Percentiles rank a stretch among this genome's conserved stretches.
Conservation (phyloP, 2,329 filamentous ascomycete species). For the Torrubiellomyces zombiae region DNA sequence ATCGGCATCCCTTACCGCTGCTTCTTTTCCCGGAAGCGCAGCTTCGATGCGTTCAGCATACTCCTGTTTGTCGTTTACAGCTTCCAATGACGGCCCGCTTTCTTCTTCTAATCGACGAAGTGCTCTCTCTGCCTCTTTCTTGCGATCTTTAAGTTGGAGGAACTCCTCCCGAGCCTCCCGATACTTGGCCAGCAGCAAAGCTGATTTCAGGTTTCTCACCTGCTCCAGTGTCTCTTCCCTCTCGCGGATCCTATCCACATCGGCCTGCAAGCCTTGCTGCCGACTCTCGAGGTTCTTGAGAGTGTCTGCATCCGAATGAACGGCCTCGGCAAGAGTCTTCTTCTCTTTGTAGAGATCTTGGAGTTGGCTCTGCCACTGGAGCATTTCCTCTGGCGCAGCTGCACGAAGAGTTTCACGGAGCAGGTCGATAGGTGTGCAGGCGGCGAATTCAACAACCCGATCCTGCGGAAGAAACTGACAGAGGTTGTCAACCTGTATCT, state of each 20-base stretch:
- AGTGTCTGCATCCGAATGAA: constrained; percentile 41
- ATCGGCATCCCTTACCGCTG: constrained; percentile 37
- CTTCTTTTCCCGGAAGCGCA: constrained; percentile 37
- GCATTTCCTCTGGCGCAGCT: constrained; percentile 67
- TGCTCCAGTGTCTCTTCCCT: constrained; percentile 50
- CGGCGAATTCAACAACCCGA: constrained; percentile 85
- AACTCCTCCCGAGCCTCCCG: constrained; percentile 32
- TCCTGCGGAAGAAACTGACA: constrained; percentile 97
- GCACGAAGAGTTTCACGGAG: constrained; percentile 77
- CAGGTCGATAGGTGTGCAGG: constrained; percentile 63
- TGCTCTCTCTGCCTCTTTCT: constrained; percentile 36
- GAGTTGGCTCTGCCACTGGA: constrained; percentile 58
- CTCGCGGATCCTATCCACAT: constrained; percentile 71
- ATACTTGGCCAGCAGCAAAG: constrained; percentile 51
- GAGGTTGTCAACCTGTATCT: constrained; percentile 92
- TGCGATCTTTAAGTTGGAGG: constrained; percentile 35
- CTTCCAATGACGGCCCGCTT: constrained; percentile 49
- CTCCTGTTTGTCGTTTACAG: constrained; percentile 50
- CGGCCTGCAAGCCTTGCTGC: constrained; percentile 58
- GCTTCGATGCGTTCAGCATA: constrained; percentile 44
- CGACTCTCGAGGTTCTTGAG: constrained; percentile 53
- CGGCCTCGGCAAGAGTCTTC: constrained; percentile 42
- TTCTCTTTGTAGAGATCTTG: constrained; percentile 53
- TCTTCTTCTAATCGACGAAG: constrained; percentile 41
- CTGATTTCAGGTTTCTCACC: constrained; percentile 47